phyloP scores from a whole-genome alignment of 2,329 filamentous ascomycete genomes.

The Dendrostoma leiphaemia region DNA sequence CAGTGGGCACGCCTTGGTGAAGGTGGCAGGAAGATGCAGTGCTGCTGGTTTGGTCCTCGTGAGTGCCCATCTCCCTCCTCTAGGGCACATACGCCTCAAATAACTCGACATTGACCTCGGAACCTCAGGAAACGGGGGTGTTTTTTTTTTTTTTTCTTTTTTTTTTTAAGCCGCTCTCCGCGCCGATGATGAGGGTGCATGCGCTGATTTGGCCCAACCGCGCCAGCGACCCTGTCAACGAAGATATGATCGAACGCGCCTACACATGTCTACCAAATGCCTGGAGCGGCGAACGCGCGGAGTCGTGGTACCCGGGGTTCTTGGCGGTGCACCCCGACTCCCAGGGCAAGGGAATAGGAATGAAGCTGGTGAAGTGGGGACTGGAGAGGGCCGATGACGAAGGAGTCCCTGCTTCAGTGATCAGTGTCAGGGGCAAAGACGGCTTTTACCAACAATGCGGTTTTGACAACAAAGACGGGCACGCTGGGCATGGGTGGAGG shows the following conservation, averaged over 20 bases:
- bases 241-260: constrained; percentile 6
- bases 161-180: constrained; percentile 11
- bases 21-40: constrained; percentile 19
- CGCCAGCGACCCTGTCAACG: background rate
- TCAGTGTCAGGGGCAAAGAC: constrained; percentile 1
- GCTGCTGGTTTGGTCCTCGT: constrained; percentile 22
- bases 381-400: constrained; percentile 8
- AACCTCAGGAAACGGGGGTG: constrained; percentile 21
- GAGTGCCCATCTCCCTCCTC: no score
- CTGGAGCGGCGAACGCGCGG: constrained; percentile 2
- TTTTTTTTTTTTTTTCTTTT: no score
- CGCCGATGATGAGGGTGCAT: background rate
- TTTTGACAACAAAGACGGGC: constrained; percentile 1
- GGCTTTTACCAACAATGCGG: constrained; percentile 6
- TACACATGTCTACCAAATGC: background rate
- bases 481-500: constrained; percentile 1
- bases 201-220: constrained; percentile 1
- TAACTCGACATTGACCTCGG: background rate
- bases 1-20: constrained; percentile 24
- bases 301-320: constrained; percentile 3
- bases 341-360: constrained; percentile 7
- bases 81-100: no score
- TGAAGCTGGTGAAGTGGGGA: constrained; percentile 11
- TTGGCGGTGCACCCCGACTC: constrained; percentile 1
- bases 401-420: constrained; percentile 1